A percentile compares a stretch with the other conserved stretches of the same genome.
phyloP scores from a whole-genome alignment of 495 filamentous ascomycete species.

The Sordaria brevicollis region DNA sequence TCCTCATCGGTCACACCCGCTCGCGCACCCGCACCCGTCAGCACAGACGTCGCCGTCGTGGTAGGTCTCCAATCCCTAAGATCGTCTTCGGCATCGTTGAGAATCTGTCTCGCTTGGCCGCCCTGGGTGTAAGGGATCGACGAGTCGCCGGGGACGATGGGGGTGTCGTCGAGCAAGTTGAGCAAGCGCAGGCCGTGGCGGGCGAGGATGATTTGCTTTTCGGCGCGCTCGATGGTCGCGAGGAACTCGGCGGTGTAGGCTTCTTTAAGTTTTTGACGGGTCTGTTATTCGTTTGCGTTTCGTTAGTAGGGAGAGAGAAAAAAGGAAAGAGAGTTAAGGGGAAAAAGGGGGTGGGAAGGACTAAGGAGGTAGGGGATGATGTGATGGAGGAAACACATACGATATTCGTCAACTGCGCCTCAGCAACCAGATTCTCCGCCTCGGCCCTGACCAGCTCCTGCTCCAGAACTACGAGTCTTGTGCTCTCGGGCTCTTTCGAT shows the following conservation, averaged over 20 bases:
- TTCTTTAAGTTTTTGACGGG: conserved; percentile 86
- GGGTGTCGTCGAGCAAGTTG: conserved; percentile 81
- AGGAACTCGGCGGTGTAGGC: conserved; percentile 80
- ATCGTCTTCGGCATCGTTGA: conserved; percentile 90
- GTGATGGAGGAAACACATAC: conserved; percentile 42
- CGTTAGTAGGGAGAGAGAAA: neutral
- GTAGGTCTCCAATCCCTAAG: conserved; percentile 57
- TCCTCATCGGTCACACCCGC: too few species aligned
- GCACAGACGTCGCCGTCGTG: neutral
- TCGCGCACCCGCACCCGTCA: too few species aligned
- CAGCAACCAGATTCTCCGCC: conserved; percentile 89
- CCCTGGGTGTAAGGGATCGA: conserved; percentile 54
- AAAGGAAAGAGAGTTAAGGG: neutral
- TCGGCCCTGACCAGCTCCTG: conserved; percentile 93
- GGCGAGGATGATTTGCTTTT: conserved; percentile 92
- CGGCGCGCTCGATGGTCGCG: conserved; percentile 84
- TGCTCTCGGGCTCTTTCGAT: conserved; percentile 73
- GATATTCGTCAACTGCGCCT: conserved; percentile 92
- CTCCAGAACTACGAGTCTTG: conserved; percentile 70
- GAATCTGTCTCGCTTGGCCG: conserved; percentile 60
- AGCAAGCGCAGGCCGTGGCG: conserved; percentile 78
- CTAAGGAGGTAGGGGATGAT: neutral
- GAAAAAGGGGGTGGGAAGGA: neutral
- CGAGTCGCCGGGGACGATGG: conserved; percentile 77
- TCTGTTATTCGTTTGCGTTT: conserved; percentile 43